A percentile compares a stretch with the other conserved stretches of the same genome.
Evolutionary conservation across 352 stramenopile genomes (phyloP).

Genomic region (Phytophthora pisi): DNA sequence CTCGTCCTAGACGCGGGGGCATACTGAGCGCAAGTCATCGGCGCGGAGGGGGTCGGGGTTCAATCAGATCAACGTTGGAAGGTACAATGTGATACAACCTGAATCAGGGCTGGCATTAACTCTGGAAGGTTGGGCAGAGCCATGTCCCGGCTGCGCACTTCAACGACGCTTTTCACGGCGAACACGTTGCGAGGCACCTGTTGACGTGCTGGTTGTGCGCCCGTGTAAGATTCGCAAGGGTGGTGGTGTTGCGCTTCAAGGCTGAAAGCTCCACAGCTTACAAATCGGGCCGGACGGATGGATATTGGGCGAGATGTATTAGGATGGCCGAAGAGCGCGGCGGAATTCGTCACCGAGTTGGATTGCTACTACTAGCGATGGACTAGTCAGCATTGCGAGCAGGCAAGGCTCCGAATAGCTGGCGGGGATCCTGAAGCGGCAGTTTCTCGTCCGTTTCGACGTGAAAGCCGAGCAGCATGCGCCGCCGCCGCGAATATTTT

Average conservation of each 20-base stretch:
- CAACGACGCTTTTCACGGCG: constrained; percentile 11
- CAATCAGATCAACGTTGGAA: too few relatives aligned
- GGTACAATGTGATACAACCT: too few relatives aligned
- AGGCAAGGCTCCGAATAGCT: constrained; percentile 8
- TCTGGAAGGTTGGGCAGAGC: too few relatives aligned
- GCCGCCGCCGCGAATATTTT: constrained; percentile 9
- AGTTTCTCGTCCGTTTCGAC: constrained; percentile 20
- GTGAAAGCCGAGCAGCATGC: constrained; percentile 2
- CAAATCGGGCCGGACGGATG: background rate
- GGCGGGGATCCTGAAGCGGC: constrained; percentile 9
- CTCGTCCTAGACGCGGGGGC: constrained; percentile 1
- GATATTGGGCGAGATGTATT: too few relatives aligned
- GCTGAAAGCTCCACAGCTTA: background rate
- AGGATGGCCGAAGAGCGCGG: constrained; percentile 5
- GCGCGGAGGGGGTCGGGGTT: constrained; percentile 13
- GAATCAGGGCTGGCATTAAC: too few relatives aligned
- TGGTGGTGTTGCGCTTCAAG: constrained; percentile 15
- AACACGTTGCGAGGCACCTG: constrained; percentile 20
- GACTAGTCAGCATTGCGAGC: constrained; percentile 5
- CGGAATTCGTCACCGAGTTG: constrained; percentile 6
- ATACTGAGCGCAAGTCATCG: constrained; percentile 19
- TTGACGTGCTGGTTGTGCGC: constrained; percentile 18
- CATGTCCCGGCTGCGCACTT: background rate
- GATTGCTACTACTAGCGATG: constrained; percentile 2
- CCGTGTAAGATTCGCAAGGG: constrained; percentile 22